Evolutionary conservation across 768 basidiomycete species (phyloP).

Genomic region (Boletellus sp.): DNA sequence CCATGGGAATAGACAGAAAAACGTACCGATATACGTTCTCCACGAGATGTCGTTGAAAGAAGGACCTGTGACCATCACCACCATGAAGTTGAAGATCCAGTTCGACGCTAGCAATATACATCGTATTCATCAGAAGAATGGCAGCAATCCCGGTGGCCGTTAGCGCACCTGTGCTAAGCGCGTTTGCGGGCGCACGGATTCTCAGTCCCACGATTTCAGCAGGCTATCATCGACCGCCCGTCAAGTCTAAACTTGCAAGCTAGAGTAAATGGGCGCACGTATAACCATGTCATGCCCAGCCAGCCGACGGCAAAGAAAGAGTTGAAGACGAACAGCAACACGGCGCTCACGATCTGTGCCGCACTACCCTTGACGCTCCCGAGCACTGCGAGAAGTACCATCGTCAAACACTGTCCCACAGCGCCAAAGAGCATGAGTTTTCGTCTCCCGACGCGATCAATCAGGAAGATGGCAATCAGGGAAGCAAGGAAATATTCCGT

Average conservation of each 20-base stretch:
- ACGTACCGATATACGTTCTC: conserved; percentile 55
- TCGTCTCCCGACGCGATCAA: conserved; percentile 71
- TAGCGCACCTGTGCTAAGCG: conserved; percentile 47
- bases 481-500: conserved; percentile 74
- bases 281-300: conserved; percentile 71
- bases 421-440: conserved; percentile 71
- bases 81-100: conserved; percentile 57
- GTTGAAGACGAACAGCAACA: conserved; percentile 68
- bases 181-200: conserved; percentile 63
- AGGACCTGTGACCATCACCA: conserved; percentile 61
- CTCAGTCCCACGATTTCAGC: conserved; percentile 62
- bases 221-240: conserved; percentile 35
- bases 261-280: conserved; percentile 36
- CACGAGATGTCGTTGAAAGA: conserved; percentile 56
- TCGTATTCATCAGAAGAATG: not conserved
- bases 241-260: not conserved
- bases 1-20: not conserved
- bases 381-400: conserved; percentile 56
- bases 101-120: conserved; percentile 29
- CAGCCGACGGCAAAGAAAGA: conserved; percentile 68
- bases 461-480: conserved; percentile 64
- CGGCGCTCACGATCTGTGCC: conserved; percentile 48
- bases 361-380: conserved; percentile 49
- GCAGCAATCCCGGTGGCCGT: not conserved
- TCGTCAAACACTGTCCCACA: conserved; percentile 52